A percentile compares a stretch with the other conserved stretches of the same genome.
Conservation (phyloP, 2,329 filamentous ascomycete species). For the Sclerotinia subarctica region DNA sequence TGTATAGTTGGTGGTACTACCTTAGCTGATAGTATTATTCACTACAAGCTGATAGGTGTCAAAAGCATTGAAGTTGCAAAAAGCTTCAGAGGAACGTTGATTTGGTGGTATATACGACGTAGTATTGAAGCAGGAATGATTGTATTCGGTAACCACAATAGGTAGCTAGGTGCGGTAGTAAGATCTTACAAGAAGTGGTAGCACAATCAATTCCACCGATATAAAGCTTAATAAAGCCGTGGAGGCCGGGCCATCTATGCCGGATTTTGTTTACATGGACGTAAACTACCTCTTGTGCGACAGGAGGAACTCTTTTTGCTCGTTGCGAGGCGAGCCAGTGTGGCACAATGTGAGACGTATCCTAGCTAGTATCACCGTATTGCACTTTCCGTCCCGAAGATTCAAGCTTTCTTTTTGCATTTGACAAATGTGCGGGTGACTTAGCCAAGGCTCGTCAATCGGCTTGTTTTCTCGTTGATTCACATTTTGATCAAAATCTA, state of each 20-base stretch:
- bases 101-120: not conserved
- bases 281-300: not conserved
- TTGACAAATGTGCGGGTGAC: conserved; percentile 1
- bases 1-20: not conserved
- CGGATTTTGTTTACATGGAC: not conserved
- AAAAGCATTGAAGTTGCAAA: not conserved
- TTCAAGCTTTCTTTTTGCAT: not conserved
- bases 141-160: not conserved
- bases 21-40: not conserved
- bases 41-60: not conserved
- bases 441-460: conserved; percentile 5
- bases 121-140: not conserved
- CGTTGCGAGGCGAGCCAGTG: not conserved
- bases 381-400: not conserved
- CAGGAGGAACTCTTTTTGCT: not conserved
- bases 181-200: not conserved
- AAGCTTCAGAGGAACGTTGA: not conserved
- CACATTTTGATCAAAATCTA: not conserved
- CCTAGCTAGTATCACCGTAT: not conserved
- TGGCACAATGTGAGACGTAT: not conserved
- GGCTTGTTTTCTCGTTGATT: not conserved
- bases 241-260: not conserved
- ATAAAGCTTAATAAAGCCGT: conserved; percentile 1
- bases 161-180: not conserved
- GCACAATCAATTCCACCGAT: not conserved